Evolutionary conservation across 2,329 filamentous ascomycete genomes (phyloP), one percentile per base, ranked within the genome.

Genomic region (Neonectria punicea): DNA sequence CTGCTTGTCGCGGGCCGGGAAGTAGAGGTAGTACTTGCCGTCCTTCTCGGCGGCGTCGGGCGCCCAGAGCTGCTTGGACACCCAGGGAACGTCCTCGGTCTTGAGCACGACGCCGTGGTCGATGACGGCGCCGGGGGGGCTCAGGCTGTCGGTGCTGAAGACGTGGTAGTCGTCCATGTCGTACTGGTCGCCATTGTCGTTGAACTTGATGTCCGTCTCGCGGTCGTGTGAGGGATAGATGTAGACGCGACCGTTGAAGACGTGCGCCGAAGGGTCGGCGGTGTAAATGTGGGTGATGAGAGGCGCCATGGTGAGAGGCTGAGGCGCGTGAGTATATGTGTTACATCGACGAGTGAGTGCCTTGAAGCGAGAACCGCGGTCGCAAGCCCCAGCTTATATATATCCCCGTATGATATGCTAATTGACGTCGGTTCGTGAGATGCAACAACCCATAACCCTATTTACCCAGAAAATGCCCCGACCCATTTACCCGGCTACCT

Each of bases 131-230:
- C 84, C 85, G 25, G 88, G 81, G 1, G 84, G 81, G 60, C 87
- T 85, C 63, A 87, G 79, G 30, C 81, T 82, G 11, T 78, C 71
- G 28, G 80, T 81, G 69, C 87, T 90, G 79, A 94, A 90, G 77
- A 94, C 92, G 79, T 94, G 92, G 84, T 94, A 94, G 82, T 94
- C 92, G 61, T 82, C 85, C 92, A 94, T 94, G 81, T 93, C 92
- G 78, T 93, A 94, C 77, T 94, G 92, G 80, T 93, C 92, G 75
- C 92, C 92, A 84, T 93, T 93, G 84, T 94, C 92, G 81, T 94
- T 94, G 83, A 91, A 90, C 62, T 86, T 63, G 77, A 93, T 92
- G 78, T 89, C 86, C 5, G 90, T 92, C 78, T 93, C 90, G 70
- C 91, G 87, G 79, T 94, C 92, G 80, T 94, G 92, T 22, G 91